Evolutionary conservation across 2,329 filamentous ascomycete species (phyloP).

Genomic region (Claviceps purpurea): DNA sequence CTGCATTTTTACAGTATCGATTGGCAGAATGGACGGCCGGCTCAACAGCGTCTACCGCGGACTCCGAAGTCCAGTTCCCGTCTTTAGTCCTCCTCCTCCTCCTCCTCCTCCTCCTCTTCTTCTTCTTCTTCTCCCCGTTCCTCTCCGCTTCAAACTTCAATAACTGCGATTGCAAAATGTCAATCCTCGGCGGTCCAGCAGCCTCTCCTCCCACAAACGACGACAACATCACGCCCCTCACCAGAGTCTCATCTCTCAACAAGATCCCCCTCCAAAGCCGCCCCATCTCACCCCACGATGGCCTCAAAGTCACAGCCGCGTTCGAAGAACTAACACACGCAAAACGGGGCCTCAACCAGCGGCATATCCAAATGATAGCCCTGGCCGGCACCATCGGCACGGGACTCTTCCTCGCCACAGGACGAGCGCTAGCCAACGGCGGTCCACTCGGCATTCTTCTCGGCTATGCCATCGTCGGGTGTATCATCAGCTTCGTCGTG

Average conservation of each 20-base stretch:
- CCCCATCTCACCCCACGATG: not conserved
- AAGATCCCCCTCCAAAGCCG: no score
- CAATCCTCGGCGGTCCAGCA: no score
- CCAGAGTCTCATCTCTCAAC: no score
- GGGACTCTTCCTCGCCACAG: conserved; percentile 59
- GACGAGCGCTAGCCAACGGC: conserved; percentile 43
- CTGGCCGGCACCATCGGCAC: conserved; percentile 37
- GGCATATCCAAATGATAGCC: conserved; percentile 37
- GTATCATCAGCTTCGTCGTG: conserved; percentile 34
- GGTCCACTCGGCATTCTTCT: conserved; percentile 38
- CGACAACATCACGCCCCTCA: not conserved
- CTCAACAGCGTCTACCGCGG: no score
- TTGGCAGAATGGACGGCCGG: no score
- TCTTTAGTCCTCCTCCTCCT: no score
- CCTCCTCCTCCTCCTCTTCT: no score
- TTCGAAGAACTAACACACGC: conserved; percentile 5
- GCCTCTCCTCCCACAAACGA: not conserved
- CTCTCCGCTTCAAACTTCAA: no score
- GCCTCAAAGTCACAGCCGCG: conserved; percentile 1
- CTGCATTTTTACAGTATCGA: no score
- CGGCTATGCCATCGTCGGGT: conserved; percentile 40
- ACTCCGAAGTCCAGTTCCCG: no score
- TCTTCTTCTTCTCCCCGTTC: no score
- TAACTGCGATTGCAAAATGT: no score
- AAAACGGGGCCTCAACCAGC: conserved; percentile 11